phyloP scores from a whole-genome alignment of 805 yeast species.

The Candida nonsorbophila region DNA sequence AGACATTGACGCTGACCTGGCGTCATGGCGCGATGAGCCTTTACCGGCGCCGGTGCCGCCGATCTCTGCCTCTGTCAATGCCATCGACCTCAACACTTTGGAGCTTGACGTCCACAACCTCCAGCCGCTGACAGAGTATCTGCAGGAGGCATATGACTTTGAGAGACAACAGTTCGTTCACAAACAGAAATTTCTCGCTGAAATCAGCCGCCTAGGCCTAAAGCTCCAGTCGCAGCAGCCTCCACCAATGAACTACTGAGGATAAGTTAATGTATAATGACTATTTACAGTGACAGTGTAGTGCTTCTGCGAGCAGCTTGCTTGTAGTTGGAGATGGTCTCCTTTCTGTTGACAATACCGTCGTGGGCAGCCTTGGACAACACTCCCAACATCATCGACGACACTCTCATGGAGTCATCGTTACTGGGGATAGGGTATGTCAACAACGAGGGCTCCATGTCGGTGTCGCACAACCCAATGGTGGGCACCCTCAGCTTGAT shows the following conservation, averaged over 20 bases:
- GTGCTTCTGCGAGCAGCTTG: neutral
- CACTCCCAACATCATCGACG: conserved; percentile 75
- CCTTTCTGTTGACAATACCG: conserved; percentile 61
- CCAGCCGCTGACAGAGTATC: neutral
- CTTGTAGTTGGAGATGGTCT: conserved; percentile 7
- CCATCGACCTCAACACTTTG: neutral
- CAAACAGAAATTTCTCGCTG: conserved; percentile 15
- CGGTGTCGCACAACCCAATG: conserved; percentile 89
- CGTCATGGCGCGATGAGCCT: too few species aligned
- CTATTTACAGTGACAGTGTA: neutral
- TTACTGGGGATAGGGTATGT: conserved; percentile 96
- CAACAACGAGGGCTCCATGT: conserved; percentile 82
- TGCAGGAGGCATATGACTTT: conserved; percentile 1
- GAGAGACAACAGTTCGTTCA: conserved; percentile 16
- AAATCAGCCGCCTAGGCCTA: conserved; percentile 12
- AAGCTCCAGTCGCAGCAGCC: neutral
- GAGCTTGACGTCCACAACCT: conserved; percentile 1
- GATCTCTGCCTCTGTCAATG: too few species aligned
- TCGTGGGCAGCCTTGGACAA: conserved; percentile 79
- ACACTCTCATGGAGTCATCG: conserved; percentile 83
- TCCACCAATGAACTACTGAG: neutral
- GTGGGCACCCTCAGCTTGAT: conserved; percentile 81
- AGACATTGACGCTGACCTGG: too few species aligned
- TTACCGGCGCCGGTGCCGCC: too few species aligned
- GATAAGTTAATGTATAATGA: neutral